Conservation (phyloP, 2,329 filamentous ascomycete genomes). For the Colletotrichum kahawae region DNA sequence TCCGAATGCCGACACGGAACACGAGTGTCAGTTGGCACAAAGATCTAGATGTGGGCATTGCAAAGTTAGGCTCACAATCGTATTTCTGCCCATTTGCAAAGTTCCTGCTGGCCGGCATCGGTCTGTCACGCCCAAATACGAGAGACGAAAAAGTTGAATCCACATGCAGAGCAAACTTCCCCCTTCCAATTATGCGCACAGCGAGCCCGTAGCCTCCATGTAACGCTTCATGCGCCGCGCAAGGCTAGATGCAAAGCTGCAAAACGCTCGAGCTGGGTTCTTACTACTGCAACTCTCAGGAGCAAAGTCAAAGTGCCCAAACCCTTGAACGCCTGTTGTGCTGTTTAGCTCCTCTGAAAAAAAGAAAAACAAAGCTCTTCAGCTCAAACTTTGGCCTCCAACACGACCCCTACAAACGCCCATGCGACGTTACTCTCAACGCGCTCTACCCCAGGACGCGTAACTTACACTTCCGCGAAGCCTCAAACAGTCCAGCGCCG, state of each 20-base stretch:
- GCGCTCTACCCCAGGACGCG: not conserved
- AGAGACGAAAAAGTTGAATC: not conserved
- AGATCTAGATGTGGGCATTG: not conserved
- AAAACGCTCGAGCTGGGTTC: not conserved
- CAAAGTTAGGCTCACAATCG: not conserved
- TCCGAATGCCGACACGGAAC: not conserved
- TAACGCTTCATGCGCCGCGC: not conserved
- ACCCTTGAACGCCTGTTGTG: not conserved
- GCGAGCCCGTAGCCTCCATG: not conserved
- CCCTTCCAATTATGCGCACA: not conserved
- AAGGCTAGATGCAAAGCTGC: not conserved
- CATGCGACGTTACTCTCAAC: not conserved
- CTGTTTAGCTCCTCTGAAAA: not conserved
- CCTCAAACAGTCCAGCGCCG: conserved; percentile 10
- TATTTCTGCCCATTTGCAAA: not conserved
- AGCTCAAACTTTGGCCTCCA: not conserved
- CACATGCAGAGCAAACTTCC: not conserved
- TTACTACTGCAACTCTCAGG: not conserved
- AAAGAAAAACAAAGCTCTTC: not conserved
- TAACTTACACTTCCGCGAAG: not conserved
- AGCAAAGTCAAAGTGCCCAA: not conserved
- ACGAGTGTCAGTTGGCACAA: not conserved
- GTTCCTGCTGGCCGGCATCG: not conserved
- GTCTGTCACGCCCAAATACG: not conserved
- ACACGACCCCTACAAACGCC: not conserved